Conservation (phyloP, 768 basidiomycete genomes). For the Boletus pseudopeckii region DNA sequence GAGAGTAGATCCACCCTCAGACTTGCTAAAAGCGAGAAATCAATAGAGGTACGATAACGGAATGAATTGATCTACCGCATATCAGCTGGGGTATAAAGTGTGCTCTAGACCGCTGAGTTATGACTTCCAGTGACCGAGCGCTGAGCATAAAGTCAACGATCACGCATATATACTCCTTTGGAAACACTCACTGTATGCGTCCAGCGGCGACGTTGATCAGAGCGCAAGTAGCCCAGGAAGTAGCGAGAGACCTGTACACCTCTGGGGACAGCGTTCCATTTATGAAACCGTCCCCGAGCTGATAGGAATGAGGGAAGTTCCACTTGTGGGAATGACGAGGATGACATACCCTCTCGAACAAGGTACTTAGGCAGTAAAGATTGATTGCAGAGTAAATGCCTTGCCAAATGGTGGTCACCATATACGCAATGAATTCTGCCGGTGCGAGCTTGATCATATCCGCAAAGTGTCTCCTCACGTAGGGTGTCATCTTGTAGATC, state of each 20-base stretch:
- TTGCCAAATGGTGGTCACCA: constrained; percentile 30
- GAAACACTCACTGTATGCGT: constrained; percentile 20
- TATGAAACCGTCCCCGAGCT: constrained; percentile 15
- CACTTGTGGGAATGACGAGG: background rate
- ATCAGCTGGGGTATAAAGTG: constrained; percentile 40
- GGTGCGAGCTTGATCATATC: constrained; percentile 25
- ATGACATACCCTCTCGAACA: constrained; percentile 27
- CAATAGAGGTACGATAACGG: constrained; percentile 4
- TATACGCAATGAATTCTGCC: constrained; percentile 16
- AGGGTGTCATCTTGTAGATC: background rate
- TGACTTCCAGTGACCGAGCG: constrained; percentile 12
- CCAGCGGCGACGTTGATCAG: constrained; percentile 21
- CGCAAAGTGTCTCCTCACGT: constrained; percentile 5
- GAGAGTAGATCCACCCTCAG: constrained; percentile 22
- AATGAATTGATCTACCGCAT: constrained; percentile 25
- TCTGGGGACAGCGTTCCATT: background rate
- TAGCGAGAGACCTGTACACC: constrained; percentile 20
- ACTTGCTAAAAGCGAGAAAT: constrained; percentile 16
- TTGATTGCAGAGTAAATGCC: constrained; percentile 34
- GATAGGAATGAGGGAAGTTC: background rate
- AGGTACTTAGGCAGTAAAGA: constrained; percentile 32
- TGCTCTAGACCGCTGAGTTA: constrained; percentile 34
- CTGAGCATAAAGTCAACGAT: constrained; percentile 10
- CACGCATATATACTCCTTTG: background rate
- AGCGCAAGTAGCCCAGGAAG: constrained; percentile 28